These are phyloP conservation scores for Phytophthora crassamura DNA, from an alignment of 352 stramenopile genomes.

Conservation along the genomic window DNA sequence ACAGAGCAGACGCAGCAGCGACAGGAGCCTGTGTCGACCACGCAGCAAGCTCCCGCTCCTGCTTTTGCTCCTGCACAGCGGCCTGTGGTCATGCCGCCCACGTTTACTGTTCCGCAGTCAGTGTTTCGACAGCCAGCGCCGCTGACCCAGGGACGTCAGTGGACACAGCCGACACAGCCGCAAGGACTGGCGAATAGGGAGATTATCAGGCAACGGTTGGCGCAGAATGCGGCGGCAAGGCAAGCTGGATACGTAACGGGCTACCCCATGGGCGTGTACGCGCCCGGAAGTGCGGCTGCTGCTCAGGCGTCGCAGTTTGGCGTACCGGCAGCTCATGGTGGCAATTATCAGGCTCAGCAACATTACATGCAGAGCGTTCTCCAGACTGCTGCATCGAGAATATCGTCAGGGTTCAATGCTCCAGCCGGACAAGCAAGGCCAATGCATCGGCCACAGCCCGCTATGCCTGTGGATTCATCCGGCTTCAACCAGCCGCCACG, in stretches of 20 bases:
- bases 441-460: slow-evolving; percentile 5
- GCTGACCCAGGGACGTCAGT: slow-evolving; percentile 16
- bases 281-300: background rate
- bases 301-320: background rate
- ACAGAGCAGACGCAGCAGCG: slow-evolving; percentile 5
- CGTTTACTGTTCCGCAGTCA: slow-evolving; percentile 16
- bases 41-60: slow-evolving; percentile 7
- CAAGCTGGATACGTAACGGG: slow-evolving; percentile 22
- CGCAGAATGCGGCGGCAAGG: slow-evolving; percentile 21
- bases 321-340: background rate
- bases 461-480: slow-evolving; percentile 3
- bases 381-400: slow-evolving; percentile 12
- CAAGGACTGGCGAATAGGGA: slow-evolving; percentile 13
- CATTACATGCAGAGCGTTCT: slow-evolving; percentile 22
- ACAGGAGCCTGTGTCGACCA: background rate
- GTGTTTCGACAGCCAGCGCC: slow-evolving; percentile 1
- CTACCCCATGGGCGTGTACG: slow-evolving; percentile 16
- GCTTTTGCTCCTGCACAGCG: background rate
- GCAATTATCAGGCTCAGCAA: slow-evolving; percentile 8
- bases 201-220: slow-evolving; percentile 23
- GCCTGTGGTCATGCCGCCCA: slow-evolving; percentile 7
- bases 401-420: background rate
- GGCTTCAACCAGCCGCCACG: slow-evolving; percentile 11
- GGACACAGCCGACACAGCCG: slow-evolving; percentile 13
- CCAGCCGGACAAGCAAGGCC: slow-evolving; percentile 1